A percentile compares a stretch with the other conserved stretches of the same genome.
phyloP scores from a whole-genome alignment of 441 rosid species.

The Oxalis stricta region DNA sequence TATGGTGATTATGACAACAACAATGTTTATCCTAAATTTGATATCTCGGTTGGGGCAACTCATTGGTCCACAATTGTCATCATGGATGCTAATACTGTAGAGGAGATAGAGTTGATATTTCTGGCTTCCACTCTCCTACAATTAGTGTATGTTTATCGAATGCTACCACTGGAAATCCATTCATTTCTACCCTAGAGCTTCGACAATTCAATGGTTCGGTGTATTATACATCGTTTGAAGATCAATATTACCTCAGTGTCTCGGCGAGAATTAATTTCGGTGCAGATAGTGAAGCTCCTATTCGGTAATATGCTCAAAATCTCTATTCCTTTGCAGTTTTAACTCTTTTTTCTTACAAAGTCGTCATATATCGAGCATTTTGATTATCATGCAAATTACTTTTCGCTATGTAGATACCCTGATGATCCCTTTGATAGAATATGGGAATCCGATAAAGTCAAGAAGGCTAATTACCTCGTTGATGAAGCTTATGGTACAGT shows the following conservation, averaged over 20 bases:
- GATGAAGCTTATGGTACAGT: conserved; percentile 86
- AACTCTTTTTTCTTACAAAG: too few relatives aligned
- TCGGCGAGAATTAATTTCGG: conserved; percentile 95
- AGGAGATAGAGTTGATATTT: conserved; percentile 64
- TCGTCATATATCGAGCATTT: conserved; percentile 4
- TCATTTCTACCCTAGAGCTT: conserved; percentile 94
- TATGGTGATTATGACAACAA: conserved; percentile 78
- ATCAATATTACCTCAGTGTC: conserved; percentile 54
- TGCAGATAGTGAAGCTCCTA: conserved; percentile 62
- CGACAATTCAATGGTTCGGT: conserved; percentile 85
- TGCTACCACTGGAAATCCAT: conserved; percentile 93
- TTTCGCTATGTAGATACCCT: conserved; percentile 94
- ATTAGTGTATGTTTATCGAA: conserved; percentile 81
- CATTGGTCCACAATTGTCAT: conserved; percentile 87
- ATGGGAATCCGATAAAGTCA: conserved; percentile 79
- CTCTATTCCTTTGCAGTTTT: too few relatives aligned
- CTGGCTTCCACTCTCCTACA: conserved; percentile 55
- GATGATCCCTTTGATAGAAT: conserved; percentile 93
- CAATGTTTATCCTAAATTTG: conserved; percentile 87
- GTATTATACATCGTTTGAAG: conserved; percentile 48
- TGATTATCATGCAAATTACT: not conserved
- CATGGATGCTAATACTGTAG: conserved; percentile 59
- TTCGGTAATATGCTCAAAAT: conserved; percentile 47
- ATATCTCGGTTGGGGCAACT: conserved; percentile 79
- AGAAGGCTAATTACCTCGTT: conserved; percentile 79